phyloP scores from a whole-genome alignment of 1,139 yeast genomes.

The Magnusiomyces tetraspermus region DNA sequence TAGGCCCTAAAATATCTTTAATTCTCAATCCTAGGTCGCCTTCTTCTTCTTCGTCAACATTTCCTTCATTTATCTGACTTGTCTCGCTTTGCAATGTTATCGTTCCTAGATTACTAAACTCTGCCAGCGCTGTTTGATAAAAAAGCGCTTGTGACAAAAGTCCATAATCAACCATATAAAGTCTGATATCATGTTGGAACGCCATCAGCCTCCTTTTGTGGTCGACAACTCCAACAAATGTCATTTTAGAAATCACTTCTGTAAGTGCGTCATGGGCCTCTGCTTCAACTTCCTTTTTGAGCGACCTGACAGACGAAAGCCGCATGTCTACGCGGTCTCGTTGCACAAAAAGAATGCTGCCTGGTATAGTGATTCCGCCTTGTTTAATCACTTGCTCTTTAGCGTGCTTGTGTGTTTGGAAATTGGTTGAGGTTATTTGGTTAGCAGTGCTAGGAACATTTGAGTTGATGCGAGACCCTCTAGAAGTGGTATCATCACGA shows the following conservation, averaged over 20 bases:
- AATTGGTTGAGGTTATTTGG: not conserved
- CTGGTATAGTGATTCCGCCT: slow-evolving; percentile 4
- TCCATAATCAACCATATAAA: slow-evolving; percentile 75
- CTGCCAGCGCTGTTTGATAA: slow-evolving; percentile 69
- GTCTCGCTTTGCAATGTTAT: slow-evolving; percentile 29
- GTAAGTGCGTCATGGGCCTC: slow-evolving; percentile 49
- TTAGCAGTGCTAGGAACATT: not conserved
- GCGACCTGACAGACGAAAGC: slow-evolving; percentile 36
- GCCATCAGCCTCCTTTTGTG: slow-evolving; percentile 59
- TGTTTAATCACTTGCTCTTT: not conserved
- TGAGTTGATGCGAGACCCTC: too few species aligned
- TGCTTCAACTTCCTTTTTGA: slow-evolving; percentile 44
- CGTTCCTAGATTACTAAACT: slow-evolving; percentile 75
- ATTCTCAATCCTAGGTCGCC: slow-evolving; percentile 14
- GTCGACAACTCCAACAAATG: slow-evolving; percentile 80
- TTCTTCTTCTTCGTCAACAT: slow-evolving; percentile 6
- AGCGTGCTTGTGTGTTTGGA: not conserved
- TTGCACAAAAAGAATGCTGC: slow-evolving; percentile 1
- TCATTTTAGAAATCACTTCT: slow-evolving; percentile 56
- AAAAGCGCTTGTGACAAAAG: slow-evolving; percentile 55
- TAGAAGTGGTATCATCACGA: too few species aligned
- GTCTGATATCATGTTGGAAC: slow-evolving; percentile 69
- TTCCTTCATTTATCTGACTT: slow-evolving; percentile 23
- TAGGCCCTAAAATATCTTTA: slow-evolving; percentile 13
- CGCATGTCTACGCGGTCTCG: slow-evolving; percentile 15